Percentiles rank a stretch among this genome's conserved stretches.
Evolutionary conservation across 805 yeast genomes (phyloP).

Genomic region (Millerozyma miso): DNA sequence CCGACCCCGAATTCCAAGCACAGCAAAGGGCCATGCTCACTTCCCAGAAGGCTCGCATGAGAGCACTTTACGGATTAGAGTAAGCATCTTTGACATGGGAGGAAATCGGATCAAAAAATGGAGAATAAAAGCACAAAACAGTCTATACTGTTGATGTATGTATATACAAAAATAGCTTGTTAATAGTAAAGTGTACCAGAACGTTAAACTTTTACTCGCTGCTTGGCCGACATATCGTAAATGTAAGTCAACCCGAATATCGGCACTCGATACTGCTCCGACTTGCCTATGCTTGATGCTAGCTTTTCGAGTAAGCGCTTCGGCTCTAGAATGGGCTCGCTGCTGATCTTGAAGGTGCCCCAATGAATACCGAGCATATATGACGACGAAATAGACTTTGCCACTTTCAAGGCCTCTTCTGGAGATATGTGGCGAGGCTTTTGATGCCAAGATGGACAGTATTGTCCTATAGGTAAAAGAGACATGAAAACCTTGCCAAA

Average conservation of each 20-base stretch:
- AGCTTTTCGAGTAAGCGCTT: conserved; percentile 51
- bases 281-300: conserved; percentile 38
- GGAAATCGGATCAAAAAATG: background rate
- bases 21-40: conserved; percentile 27
- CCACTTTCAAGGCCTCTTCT: conserved; percentile 65
- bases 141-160: background rate
- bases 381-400: conserved; percentile 55
- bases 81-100: background rate
- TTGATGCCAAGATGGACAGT: conserved; percentile 93
- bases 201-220: conserved; percentile 13
- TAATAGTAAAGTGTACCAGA: background rate
- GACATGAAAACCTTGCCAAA: conserved; percentile 60
- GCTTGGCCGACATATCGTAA: conserved; percentile 33
- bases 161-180: conserved; percentile 1
- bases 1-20: conserved; percentile 47
- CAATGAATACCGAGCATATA: conserved; percentile 87
- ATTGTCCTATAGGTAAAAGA: conserved; percentile 90
- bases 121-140: background rate
- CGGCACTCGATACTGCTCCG: conserved; percentile 53
- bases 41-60: conserved; percentile 23
- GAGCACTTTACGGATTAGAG: conserved; percentile 22
- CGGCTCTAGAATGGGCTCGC: conserved; percentile 86
- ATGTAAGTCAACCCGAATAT: conserved; percentile 70
- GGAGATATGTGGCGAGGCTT: conserved; percentile 86
- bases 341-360: conserved; percentile 91